Evolutionary conservation across 1,139 yeast genomes (phyloP), one percentile per base, ranked within the genome.

Genomic region (Yamadazyma blattariae): DNA sequence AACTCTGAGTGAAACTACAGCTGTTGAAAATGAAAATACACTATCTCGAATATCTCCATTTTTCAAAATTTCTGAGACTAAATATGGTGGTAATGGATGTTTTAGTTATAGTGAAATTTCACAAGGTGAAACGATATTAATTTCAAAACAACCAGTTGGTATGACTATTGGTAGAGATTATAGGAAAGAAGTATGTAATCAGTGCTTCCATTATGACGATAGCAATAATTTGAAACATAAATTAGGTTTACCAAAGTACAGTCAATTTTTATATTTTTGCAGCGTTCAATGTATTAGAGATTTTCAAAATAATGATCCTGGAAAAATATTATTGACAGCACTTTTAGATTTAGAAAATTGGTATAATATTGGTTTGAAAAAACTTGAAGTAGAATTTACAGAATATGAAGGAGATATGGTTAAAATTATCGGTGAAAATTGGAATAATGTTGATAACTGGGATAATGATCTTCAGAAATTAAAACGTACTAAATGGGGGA

Each of bases 31-130:
- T 10, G 28, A 35, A 4, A 41, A 39, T 19, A 38, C 41, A 15
- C 36, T 46, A 21, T 30, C 38, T 2, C 35, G 31, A n/a, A 46
- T 53, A 26, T 63, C 68, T 2, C 56, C 59, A 0, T 43, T 37
- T 46, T 74, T 74, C 47, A 54, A 52, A 7, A 65, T 77, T 3
- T 48, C 54, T 7, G 54, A 59, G 25, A 76, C 82, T 4, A 54
- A 55, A 29, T 74, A 72, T 45, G 81, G 85, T 7, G 86, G 90
- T 10, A 64, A 88, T 40, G 87, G 88, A 2, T 80, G 84, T 44
- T 80, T 77, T 52, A 74, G 86, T 12, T 47, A 46, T 2, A 30
- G 35, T 2, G 44, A 51, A 7, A 71, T 81, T 12, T 60, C 70
- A 5, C 47, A 53, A 15, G 74, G 65, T 7, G 67, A 78, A 0